These are phyloP conservation scores for Anthracocystis panici-leucophaei DNA, from an alignment of 1,284 basidiomycete genomes.

Conservation along the genomic window DNA sequence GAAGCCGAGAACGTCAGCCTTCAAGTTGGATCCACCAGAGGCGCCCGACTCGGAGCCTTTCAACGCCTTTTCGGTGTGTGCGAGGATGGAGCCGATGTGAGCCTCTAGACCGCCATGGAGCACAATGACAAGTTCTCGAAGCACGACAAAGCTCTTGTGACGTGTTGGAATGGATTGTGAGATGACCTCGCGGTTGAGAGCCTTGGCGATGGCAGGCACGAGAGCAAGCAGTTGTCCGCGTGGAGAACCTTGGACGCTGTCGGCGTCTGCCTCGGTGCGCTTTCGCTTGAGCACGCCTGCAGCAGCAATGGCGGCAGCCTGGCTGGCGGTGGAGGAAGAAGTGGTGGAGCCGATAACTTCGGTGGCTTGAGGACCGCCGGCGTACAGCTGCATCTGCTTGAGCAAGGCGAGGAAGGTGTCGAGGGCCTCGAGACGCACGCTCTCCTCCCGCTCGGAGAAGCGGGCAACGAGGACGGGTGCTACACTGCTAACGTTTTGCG, in stretches of 20 bases:
- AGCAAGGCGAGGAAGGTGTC: conserved; percentile 84
- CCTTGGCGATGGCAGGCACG: conserved; percentile 82
- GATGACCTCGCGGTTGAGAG: conserved; percentile 84
- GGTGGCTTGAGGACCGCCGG: conserved; percentile 73
- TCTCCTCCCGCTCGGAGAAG: conserved; percentile 94
- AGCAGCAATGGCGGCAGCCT: conserved; percentile 44
- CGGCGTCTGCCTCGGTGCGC: conserved; percentile 57
- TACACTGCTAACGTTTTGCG: conserved; percentile 82
- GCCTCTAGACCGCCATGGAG: conserved; percentile 84
- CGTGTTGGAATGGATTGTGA: conserved; percentile 85
- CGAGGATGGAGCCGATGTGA: conserved; percentile 75
- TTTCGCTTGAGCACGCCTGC: conserved; percentile 69
- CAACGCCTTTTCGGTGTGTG: conserved; percentile 69
- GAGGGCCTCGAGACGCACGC: conserved; percentile 93
- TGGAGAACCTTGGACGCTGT: conserved; percentile 41
- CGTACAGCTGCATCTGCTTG: conserved; percentile 78
- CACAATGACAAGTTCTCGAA: conserved; percentile 82
- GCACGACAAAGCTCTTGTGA: conserved; percentile 84
- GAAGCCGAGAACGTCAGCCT: conserved; percentile 81
- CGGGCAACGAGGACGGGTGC: conserved; percentile 88
- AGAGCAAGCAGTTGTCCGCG: conserved; percentile 73
- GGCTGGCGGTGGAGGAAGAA: conserved; percentile 20
- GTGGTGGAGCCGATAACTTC: conserved; percentile 73
- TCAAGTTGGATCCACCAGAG: conserved; percentile 69
- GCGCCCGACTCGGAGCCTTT: conserved; percentile 64